phyloP scores from a whole-genome alignment of 768 basidiomycete genomes.

The Calocybe indica region DNA sequence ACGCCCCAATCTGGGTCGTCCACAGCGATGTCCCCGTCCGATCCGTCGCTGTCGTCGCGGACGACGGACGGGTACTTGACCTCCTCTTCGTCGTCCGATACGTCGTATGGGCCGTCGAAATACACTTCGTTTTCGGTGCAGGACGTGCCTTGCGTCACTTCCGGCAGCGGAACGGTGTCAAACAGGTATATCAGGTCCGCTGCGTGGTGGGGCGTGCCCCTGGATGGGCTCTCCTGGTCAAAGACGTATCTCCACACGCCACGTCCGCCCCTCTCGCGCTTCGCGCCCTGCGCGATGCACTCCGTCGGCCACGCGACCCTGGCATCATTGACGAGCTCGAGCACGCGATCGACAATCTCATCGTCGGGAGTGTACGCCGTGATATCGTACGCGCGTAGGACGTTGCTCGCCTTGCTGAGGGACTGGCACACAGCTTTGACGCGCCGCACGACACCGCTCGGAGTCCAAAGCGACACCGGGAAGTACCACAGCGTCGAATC shows the following conservation, averaged over 20 bases:
- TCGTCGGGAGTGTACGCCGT: constrained; percentile 52
- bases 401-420: constrained; percentile 49
- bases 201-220: constrained; percentile 61
- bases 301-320: constrained; percentile 77
- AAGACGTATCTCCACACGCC: constrained; percentile 81
- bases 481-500: constrained; percentile 62
- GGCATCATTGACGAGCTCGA: constrained; percentile 74
- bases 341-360: constrained; percentile 59
- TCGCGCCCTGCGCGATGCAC: constrained; percentile 46
- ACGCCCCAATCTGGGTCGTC: constrained; percentile 42
- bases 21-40: constrained; percentile 6
- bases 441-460: constrained; percentile 54
- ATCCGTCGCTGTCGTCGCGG: not conserved
- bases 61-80: constrained; percentile 16
- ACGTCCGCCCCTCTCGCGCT: constrained; percentile 43
- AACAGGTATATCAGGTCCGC: constrained; percentile 76
- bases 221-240: constrained; percentile 70
- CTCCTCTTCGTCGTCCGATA: constrained; percentile 29
- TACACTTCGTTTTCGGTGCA: constrained; percentile 16
- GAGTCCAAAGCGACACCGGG: constrained; percentile 58
- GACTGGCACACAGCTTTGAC: constrained; percentile 74
- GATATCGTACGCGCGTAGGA: constrained; percentile 72
- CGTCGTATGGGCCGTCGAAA: constrained; percentile 26
- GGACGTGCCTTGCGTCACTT: constrained; percentile 17
- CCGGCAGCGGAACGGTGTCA: constrained; percentile 61